A percentile compares a stretch with the other conserved stretches of the same genome.
Evolutionary conservation across 2,329 filamentous ascomycete genomes (phyloP).

Genomic region (Trichoderma breve): DNA sequence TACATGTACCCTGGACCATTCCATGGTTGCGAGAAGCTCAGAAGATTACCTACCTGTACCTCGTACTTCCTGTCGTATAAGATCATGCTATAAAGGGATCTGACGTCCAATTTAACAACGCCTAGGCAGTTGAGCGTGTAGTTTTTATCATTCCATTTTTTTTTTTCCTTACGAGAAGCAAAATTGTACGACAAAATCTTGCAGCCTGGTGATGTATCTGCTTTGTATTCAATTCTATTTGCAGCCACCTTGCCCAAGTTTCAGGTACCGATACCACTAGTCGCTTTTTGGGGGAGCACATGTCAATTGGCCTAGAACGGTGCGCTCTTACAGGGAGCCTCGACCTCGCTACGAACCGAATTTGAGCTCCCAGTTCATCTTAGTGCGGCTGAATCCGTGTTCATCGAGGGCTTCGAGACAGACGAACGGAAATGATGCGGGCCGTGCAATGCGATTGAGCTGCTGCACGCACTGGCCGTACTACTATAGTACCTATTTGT

Average conservation of each 20-base stretch:
- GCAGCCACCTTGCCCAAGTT: neutral
- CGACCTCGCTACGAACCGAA: neutral
- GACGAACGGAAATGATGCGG: neutral
- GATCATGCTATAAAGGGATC: neutral
- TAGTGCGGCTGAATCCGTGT: slow-evolving; percentile 16
- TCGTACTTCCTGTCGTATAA: neutral
- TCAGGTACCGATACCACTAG: neutral
- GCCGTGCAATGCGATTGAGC: neutral
- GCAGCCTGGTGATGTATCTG: neutral
- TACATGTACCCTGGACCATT: neutral
- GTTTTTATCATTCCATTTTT: neutral
- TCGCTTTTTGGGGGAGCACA: neutral
- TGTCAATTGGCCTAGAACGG: neutral
- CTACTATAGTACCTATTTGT: too few species aligned
- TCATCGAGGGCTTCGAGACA: neutral
- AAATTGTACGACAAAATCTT: neutral
- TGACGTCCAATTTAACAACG: neutral
- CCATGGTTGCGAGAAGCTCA: neutral
- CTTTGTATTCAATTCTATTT: neutral
- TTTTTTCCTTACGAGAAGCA: neutral
- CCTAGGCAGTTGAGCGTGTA: neutral
- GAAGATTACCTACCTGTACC: neutral
- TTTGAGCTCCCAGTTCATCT: neutral
- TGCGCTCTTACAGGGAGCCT: neutral
- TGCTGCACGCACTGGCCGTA: neutral